Percentiles rank a stretch among this genome's conserved stretches.
phyloP scores from a whole-genome alignment of 495 filamentous ascomycete species.

The Pseudevernia furfuracea region DNA sequence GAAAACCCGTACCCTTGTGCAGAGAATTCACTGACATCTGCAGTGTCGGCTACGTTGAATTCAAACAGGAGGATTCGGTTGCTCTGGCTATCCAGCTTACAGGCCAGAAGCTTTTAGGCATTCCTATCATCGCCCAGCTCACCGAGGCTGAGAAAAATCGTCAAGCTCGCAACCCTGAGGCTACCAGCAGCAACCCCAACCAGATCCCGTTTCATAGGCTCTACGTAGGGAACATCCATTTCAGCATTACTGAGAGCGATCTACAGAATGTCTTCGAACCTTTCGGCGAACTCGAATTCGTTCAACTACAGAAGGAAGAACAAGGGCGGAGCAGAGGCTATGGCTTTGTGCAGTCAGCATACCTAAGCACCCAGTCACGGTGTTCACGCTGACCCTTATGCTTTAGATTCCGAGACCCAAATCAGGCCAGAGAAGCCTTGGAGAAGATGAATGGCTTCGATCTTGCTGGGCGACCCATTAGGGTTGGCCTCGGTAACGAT shows the following conservation, averaged over 20 bases:
- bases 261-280: constrained; percentile 95
- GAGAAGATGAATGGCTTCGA: constrained; percentile 99
- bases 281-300: constrained; percentile 95
- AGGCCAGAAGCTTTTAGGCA: constrained; percentile 96
- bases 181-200: constrained; percentile 53
- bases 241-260: constrained; percentile 96
- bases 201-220: constrained; percentile 95
- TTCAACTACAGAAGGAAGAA: constrained; percentile 94
- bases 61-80: constrained; percentile 93
- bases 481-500: constrained; percentile 99
- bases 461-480: constrained; percentile 92
- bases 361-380: neutral
- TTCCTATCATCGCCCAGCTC: constrained; percentile 95
- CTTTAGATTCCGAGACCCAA: constrained; percentile 79
- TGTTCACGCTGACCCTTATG: neutral
- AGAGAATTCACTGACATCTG: constrained; percentile 31
- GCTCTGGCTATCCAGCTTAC: constrained; percentile 92
- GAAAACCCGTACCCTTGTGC: constrained; percentile 3
- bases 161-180: constrained; percentile 79
- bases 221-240: constrained; percentile 99
- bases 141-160: constrained; percentile 99
- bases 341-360: constrained; percentile 95
- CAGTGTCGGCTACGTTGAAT: constrained; percentile 99
- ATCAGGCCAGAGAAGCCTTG: constrained; percentile 83
- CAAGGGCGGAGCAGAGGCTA: constrained; percentile 87